Conservation (phyloP, 208 protist genomes). For the Vickermania ingenoplastis region DNA sequence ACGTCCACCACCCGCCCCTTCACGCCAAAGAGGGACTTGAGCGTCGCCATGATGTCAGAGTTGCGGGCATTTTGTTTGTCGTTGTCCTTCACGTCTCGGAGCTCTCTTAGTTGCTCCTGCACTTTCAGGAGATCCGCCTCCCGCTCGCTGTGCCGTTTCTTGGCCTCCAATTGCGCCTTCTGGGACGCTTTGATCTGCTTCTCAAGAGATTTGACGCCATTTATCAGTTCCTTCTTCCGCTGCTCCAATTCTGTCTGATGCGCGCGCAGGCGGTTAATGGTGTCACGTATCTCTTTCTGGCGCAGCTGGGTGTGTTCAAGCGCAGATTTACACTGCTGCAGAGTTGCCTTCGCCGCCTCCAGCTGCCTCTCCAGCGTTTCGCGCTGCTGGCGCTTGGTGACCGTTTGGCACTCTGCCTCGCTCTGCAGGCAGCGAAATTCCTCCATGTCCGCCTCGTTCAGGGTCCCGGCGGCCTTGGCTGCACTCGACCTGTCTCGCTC, state of each 20-base stretch:
- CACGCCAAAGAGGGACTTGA: constrained; percentile 89
- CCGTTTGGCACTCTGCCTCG: constrained; percentile 76
- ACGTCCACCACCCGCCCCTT: constrained; percentile 90
- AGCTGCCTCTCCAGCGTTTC: constrained; percentile 57
- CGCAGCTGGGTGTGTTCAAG: constrained; percentile 46
- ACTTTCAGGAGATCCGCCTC: constrained; percentile 76
- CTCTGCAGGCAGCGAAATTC: constrained; percentile 77
- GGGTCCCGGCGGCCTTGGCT: constrained; percentile 11
- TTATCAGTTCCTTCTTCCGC: constrained; percentile 40
- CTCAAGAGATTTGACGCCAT: constrained; percentile 21
- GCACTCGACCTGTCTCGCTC: constrained; percentile 42
- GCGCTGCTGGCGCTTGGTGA: constrained; percentile 63
- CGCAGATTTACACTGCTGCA: constrained; percentile 46
- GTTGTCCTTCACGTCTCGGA: constrained; percentile 77
- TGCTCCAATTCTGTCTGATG: constrained; percentile 39
- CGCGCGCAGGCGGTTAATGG: constrained; percentile 19
- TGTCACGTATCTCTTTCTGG: constrained; percentile 28
- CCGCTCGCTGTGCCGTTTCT: constrained; percentile 52
- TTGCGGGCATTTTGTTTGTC: constrained; percentile 61
- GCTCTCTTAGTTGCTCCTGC: constrained; percentile 83
- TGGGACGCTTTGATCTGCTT: constrained; percentile 27
- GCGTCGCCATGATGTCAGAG: constrained; percentile 76
- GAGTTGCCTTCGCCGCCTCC: constrained; percentile 43
- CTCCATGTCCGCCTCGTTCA: constrained; percentile 41
- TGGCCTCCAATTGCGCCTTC: constrained; percentile 26